Conservation (phyloP, 768 basidiomycete genomes). For the Suillus subalutaceus region DNA sequence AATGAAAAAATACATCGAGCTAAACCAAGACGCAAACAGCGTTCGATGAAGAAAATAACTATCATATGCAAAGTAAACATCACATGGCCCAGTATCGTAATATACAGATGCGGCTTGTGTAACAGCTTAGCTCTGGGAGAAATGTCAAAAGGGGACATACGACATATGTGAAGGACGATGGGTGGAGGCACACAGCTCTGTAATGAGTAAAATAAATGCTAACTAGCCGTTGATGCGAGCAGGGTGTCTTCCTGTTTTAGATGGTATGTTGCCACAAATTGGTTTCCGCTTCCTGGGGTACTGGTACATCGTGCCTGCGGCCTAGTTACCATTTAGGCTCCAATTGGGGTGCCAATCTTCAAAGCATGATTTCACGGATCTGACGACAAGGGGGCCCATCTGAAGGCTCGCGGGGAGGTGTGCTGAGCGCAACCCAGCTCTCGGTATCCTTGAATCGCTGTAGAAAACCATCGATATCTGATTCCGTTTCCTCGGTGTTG, state of each 20-base stretch:
- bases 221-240: not conserved
- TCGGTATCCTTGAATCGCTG: no score
- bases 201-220: not conserved
- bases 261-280: not conserved
- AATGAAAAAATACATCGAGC: not conserved
- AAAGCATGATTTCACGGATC: constrained; percentile 59
- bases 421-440: no score
- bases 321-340: not conserved
- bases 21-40: not conserved
- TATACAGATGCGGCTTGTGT: not conserved
- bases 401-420: no score
- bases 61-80: not conserved
- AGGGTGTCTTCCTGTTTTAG: not conserved
- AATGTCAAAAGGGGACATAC: not conserved
- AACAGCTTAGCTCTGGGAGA: not conserved
- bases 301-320: not conserved
- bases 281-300: not conserved
- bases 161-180: not conserved
- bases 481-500: no score
- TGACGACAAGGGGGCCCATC: constrained; percentile 22
- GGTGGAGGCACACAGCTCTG: not conserved
- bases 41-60: not conserved
- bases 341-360: constrained; percentile 18
- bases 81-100: not conserved
- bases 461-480: no score